Evolutionary conservation across 768 basidiomycete species (phyloP).

Genomic region (Psilocybe tampanensis): DNA sequence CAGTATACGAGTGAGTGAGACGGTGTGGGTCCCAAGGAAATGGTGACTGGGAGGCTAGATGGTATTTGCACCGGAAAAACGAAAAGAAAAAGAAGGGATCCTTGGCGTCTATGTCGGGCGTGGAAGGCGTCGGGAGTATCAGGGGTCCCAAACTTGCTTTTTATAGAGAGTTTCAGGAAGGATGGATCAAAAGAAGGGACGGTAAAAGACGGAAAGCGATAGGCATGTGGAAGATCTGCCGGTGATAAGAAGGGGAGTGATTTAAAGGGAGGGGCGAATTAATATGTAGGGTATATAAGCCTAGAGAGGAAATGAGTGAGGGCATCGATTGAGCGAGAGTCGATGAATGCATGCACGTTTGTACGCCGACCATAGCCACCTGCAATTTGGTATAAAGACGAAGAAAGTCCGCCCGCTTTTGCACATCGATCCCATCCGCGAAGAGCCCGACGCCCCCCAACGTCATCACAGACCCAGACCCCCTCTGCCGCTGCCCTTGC

Average conservation of each 20-base stretch:
- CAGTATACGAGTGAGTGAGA: no score
- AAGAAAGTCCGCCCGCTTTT: constrained; percentile 1
- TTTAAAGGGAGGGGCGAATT: constrained; percentile 22
- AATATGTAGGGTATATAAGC: constrained; percentile 38
- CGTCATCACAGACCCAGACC: constrained; percentile 65
- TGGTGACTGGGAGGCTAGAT: no score
- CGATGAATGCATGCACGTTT: constrained; percentile 48
- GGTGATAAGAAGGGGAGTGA: constrained; percentile 35
- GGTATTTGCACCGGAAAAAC: no score
- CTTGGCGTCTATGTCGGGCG: not conserved
- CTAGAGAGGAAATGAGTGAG: constrained; percentile 29
- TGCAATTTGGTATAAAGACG: constrained; percentile 22
- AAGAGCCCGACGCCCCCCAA: constrained; percentile 55
- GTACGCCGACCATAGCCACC: constrained; percentile 26
- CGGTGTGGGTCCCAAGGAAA: no score
- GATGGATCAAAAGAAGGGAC: constrained; percentile 5
- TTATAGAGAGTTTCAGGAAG: no score
- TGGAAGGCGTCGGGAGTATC: not conserved
- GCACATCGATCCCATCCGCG: constrained; percentile 42
- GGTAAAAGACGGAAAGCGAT: constrained; percentile 15
- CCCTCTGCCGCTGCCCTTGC: constrained; percentile 45
- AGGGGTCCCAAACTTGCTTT: constrained; percentile 1
- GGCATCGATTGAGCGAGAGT: constrained; percentile 11
- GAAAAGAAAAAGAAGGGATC: not conserved
- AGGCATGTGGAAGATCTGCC: constrained; percentile 23